A percentile compares a stretch with the other conserved stretches of the same genome.
phyloP scores from a whole-genome alignment of 176 grass and related monocot species.

The Juncus inflexus region DNA sequence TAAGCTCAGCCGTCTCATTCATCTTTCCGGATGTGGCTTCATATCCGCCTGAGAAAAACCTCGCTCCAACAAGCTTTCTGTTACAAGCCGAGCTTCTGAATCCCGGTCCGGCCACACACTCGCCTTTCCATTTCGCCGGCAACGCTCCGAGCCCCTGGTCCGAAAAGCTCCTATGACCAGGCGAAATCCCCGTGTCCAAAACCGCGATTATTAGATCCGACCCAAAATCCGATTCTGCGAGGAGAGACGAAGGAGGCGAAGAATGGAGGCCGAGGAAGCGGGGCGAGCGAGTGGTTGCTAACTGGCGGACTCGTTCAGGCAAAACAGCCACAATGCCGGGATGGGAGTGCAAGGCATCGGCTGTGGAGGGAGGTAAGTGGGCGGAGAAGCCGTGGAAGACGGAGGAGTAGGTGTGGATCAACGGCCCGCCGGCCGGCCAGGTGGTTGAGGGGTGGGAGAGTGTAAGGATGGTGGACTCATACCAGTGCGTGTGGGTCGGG shows the following conservation, averaged over 20 bases:
- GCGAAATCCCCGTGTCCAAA: conserved; percentile 82
- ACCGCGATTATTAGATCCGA: conserved; percentile 75
- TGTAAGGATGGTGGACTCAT: conserved; percentile 53
- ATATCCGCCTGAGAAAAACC: conserved; percentile 70
- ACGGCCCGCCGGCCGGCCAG: conserved; percentile 53
- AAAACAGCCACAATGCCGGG: conserved; percentile 59
- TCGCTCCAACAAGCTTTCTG: conserved; percentile 76
- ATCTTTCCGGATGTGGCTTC: conserved; percentile 81
- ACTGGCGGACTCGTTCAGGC: conserved; percentile 56
- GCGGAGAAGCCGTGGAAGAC: conserved; percentile 76
- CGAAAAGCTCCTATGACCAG: conserved; percentile 57
- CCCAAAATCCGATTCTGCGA: conserved; percentile 82
- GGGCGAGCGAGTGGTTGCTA: conserved; percentile 67
- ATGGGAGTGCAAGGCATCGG: conserved; percentile 25
- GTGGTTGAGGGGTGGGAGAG: conserved; percentile 26
- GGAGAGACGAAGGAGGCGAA: conserved; percentile 67
- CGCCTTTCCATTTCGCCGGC: conserved; percentile 55
- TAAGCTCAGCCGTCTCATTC: conserved; percentile 77
- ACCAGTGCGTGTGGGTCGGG: conserved; percentile 92
- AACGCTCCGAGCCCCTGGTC: conserved; percentile 55
- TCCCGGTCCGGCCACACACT: conserved; percentile 49
- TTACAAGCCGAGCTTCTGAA: conserved; percentile 65
- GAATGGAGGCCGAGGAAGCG: conserved; percentile 60
- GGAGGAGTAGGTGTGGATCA: conserved; percentile 87
- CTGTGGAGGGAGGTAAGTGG: conserved; percentile 47